phyloP scores from a whole-genome alignment of 768 basidiomycete genomes.

The Tylopilus rubrobrunneus region DNA sequence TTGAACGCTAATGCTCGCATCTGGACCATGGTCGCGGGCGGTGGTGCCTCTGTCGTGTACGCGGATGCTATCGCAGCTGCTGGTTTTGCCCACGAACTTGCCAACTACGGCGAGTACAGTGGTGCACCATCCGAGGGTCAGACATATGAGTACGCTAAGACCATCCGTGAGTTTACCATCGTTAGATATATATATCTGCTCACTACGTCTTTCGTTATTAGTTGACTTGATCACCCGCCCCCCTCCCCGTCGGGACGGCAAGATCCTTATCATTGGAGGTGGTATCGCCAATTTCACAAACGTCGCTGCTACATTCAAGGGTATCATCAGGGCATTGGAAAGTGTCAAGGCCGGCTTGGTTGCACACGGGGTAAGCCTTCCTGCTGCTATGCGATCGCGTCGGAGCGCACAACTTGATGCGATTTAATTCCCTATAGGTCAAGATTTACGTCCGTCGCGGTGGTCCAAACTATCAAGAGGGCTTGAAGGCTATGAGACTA shows the following conservation, averaged over 20 bases:
- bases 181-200: neutral
- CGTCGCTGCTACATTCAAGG: constrained; percentile 99
- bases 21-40: constrained; percentile 99
- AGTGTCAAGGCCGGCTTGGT: constrained; percentile 86
- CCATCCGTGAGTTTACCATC: constrained; percentile 65
- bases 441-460: constrained; percentile 97
- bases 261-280: constrained; percentile 99
- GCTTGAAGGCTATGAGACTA: constrained; percentile 96
- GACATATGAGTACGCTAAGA: constrained; percentile 99
- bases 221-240: constrained; percentile 96
- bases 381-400: neutral
- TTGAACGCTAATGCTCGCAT: constrained; percentile 92
- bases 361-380: constrained; percentile 30
- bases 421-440: constrained; percentile 54
- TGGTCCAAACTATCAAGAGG: constrained; percentile 99
- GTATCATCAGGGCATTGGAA: constrained; percentile 96
- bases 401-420: neutral
- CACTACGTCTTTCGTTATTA: constrained; percentile 16
- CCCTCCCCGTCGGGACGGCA: constrained; percentile 77
- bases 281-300: constrained; percentile 99
- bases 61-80: constrained; percentile 83
- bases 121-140: constrained; percentile 98
- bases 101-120: constrained; percentile 99
- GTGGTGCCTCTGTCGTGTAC: constrained; percentile 74
- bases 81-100: constrained; percentile 94